Evolutionary conservation across 148 eudicot genomes (phyloP).

Genomic region (Simmondsia chinensis): DNA sequence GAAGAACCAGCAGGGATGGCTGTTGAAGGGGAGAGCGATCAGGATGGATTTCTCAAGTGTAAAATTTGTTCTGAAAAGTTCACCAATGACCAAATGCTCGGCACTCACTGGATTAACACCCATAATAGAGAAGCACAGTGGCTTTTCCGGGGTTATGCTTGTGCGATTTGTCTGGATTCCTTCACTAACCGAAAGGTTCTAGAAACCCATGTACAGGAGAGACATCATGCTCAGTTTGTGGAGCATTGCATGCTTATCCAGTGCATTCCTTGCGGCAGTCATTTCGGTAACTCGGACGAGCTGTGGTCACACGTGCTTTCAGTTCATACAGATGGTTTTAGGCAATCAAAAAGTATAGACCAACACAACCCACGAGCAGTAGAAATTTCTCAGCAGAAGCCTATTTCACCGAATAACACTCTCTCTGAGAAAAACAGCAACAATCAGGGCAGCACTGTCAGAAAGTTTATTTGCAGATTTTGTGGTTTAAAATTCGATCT

Average conservation of each 20-base stretch:
- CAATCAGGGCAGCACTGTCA: constrained; percentile 28
- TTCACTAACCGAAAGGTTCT: constrained; percentile 84
- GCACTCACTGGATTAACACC: constrained; percentile 67
- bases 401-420: constrained; percentile 12
- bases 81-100: constrained; percentile 56
- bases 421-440: constrained; percentile 29
- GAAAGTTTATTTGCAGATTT: constrained; percentile 67
- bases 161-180: constrained; percentile 96
- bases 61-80: constrained; percentile 60
- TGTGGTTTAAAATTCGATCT: constrained; percentile 93
- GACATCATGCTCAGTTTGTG: constrained; percentile 78
- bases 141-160: constrained; percentile 90
- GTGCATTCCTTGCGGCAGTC: constrained; percentile 82
- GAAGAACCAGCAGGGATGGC: constrained; percentile 24
- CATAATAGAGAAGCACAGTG: constrained; percentile 96
- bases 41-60: constrained; percentile 48
- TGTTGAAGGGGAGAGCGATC: constrained; percentile 20
- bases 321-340: constrained; percentile 55
- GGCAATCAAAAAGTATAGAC: constrained; percentile 29
- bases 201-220: constrained; percentile 88
- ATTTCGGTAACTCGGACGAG: constrained; percentile 77
- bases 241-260: constrained; percentile 92
- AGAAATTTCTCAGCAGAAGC: constrained; percentile 25
- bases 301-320: constrained; percentile 88
- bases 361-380: constrained; percentile 4